Conservation (phyloP, 140 eudicot species). For the Stevia rebaudiana region DNA sequence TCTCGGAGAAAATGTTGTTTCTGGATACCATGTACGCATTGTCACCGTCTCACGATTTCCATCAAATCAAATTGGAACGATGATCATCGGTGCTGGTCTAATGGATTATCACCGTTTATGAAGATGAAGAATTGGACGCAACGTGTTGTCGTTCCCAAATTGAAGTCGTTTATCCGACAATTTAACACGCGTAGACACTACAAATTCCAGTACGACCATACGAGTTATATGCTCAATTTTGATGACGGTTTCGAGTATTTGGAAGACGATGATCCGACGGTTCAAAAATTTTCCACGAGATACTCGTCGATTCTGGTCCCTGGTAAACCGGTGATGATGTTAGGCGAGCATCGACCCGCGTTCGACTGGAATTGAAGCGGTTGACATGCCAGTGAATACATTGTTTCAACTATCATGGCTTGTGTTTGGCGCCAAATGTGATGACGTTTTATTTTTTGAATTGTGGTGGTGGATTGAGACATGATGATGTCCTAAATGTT, state of each 20-base stretch:
- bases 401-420: no score
- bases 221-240: slow-evolving; percentile 56
- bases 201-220: slow-evolving; percentile 45
- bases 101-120: slow-evolving; percentile 14
- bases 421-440: slow-evolving; percentile 1
- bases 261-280: slow-evolving; percentile 35
- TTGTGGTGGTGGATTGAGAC: neutral
- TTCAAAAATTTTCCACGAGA: slow-evolving; percentile 41
- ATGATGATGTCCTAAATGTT: neutral
- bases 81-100: slow-evolving; percentile 9
- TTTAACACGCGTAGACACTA: slow-evolving; percentile 21
- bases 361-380: no score
- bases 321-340: slow-evolving; percentile 27
- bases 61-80: neutral
- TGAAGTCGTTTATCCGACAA: slow-evolving; percentile 21
- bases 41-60: slow-evolving; percentile 5
- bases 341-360: slow-evolving; percentile 21
- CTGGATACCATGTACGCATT: slow-evolving; percentile 20
- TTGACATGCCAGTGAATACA: slow-evolving; percentile 10
- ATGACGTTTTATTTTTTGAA: neutral
- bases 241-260: slow-evolving; percentile 43
- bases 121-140: slow-evolving; percentile 26
- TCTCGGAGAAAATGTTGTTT: slow-evolving; percentile 14
- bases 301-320: slow-evolving; percentile 35
- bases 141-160: slow-evolving; percentile 12